Evolutionary conservation across 2,329 filamentous ascomycete species (phyloP).

Genomic region (Fusarium haematococcum): DNA sequence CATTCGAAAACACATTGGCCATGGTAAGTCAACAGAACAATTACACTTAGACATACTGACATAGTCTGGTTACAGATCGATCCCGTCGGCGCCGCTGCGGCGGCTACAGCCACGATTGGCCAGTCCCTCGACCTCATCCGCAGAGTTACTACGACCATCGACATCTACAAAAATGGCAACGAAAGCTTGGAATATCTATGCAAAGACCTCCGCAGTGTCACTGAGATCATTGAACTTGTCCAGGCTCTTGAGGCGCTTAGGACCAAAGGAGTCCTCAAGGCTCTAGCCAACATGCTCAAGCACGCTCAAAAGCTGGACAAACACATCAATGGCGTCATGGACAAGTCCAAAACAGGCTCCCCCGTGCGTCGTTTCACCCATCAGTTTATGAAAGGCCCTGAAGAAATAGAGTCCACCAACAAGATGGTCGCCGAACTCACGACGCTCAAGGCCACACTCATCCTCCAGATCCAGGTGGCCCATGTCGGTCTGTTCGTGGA

Average conservation of each 20-base stretch:
- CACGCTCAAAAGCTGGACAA: conserved; percentile 2
- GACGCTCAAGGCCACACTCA: background rate
- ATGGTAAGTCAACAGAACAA: background rate
- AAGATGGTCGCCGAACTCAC: background rate
- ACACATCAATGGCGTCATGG: too few relatives aligned
- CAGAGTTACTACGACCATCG: background rate
- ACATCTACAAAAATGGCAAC: background rate
- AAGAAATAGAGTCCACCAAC: background rate
- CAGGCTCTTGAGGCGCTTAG: background rate
- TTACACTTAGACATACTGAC: background rate
- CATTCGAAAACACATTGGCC: too few relatives aligned
- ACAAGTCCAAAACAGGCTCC: too few relatives aligned
- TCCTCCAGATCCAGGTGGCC: conserved; percentile 5
- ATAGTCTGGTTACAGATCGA: background rate
- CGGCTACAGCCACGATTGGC: background rate
- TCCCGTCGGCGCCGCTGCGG: background rate
- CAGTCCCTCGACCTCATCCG: conserved; percentile 5
- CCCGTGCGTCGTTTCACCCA: too few relatives aligned
- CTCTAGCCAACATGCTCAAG: background rate
- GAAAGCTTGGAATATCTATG: background rate
- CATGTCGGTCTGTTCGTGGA: background rate
- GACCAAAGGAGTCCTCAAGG: background rate
- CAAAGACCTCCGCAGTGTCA: background rate
- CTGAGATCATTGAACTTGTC: conserved; percentile 7
- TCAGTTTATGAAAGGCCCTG: background rate